These are phyloP conservation scores for Cytospora paraplurivora DNA, from an alignment of 2,329 filamentous ascomycete species.

Conservation along the genomic window DNA sequence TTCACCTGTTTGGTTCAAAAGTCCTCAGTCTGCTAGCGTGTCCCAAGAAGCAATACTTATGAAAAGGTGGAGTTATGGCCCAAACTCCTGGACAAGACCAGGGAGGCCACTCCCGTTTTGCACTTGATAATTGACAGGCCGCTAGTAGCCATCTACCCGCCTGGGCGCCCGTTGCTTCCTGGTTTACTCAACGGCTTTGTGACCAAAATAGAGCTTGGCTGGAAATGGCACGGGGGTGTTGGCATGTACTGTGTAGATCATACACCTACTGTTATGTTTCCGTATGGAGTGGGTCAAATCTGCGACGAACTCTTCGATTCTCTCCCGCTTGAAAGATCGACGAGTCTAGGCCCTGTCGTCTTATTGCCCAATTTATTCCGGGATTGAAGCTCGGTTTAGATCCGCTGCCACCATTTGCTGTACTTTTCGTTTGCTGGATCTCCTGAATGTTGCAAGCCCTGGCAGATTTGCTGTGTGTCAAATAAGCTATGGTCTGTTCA, in stretches of 20 bases:
- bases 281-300: neutral
- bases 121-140: too few species aligned
- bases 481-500: neutral
- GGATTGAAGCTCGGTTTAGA: neutral
- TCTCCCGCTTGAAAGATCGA: neutral
- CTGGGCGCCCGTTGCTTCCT: neutral
- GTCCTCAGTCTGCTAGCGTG: too few species aligned
- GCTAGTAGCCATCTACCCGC: neutral
- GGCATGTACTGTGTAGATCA: neutral
- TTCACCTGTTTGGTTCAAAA: too few species aligned
- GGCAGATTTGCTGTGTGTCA: neutral
- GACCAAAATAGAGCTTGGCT: neutral
- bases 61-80: too few species aligned
- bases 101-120: neutral
- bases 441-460: neutral
- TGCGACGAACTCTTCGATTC: neutral
- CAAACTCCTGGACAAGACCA: too few species aligned
- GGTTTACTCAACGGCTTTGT: neutral
- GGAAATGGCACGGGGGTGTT: neutral
- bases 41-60: too few species aligned
- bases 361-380: neutral
- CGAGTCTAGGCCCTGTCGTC: neutral
- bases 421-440: neutral
- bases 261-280: neutral
- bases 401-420: neutral